A percentile compares a stretch with the other conserved stretches of the same genome.
phyloP scores from a whole-genome alignment of 139 green algal genomes.

The Dunaliella sp. region DNA sequence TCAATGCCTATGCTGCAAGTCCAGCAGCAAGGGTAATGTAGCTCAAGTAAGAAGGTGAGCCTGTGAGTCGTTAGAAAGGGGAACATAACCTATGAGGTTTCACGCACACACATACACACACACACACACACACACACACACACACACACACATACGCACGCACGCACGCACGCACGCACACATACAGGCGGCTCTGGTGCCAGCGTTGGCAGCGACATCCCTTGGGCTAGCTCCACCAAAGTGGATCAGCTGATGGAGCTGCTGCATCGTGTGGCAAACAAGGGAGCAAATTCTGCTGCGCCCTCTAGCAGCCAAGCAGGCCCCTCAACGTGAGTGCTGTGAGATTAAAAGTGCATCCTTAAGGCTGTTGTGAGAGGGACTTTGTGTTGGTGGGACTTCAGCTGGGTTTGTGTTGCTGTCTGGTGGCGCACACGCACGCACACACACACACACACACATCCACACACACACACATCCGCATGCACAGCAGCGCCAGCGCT shows the following conservation, averaged over 20 bases:
- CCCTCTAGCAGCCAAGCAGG: not conserved
- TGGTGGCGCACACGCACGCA: not conserved
- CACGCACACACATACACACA: no score
- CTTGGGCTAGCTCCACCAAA: slow-evolving; percentile 36
- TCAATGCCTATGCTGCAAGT: no score
- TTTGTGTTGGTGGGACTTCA: no score
- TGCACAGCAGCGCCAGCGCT: not conserved
- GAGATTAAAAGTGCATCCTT: no score
- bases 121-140: not conserved
- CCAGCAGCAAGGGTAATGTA: no score
- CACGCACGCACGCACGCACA: not conserved
- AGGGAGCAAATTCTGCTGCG: not conserved
- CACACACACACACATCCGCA: not conserved
- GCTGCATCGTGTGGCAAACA: slow-evolving; percentile 21
- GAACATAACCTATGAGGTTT: no score
- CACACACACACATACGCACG: not conserved
- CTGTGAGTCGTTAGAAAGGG: no score
- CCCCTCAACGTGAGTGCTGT: not conserved
- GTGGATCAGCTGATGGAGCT: slow-evolving; percentile 50
- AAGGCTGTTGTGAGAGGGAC: no score
- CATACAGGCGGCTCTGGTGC: not conserved
- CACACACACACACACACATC: not conserved
- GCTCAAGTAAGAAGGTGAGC: no score
- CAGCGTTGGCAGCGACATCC: slow-evolving; percentile 20
- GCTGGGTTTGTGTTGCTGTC: no score